A percentile compares a stretch with the other conserved stretches of the same genome.
Evolutionary conservation across 2,329 filamentous ascomycete genomes (phyloP).

Genomic region (Botryotinia globosa): DNA sequence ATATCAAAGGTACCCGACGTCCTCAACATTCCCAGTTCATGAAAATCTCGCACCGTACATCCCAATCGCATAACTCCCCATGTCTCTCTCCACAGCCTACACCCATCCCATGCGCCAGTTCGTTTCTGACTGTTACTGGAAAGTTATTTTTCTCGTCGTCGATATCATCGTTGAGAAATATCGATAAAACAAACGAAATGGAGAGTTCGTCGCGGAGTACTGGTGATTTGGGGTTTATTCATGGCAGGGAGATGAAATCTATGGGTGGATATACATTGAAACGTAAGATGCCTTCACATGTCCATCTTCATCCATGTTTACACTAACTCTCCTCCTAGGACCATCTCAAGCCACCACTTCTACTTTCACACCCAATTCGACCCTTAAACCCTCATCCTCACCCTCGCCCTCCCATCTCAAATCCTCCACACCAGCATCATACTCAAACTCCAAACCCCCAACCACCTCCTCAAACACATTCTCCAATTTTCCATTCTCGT

Average conservation of each 20-base stretch:
- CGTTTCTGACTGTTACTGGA: slow-evolving; percentile 13
- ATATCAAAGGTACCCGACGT: not conserved
- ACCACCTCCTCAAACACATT: not conserved
- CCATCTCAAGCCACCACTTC: not conserved
- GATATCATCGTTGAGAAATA: not conserved
- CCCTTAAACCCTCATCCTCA: not conserved
- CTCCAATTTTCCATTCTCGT: not conserved
- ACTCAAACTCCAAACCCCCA: no score
- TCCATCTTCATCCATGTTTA: not conserved
- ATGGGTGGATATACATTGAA: not conserved
- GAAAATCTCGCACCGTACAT: not conserved
- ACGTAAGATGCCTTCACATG: not conserved
- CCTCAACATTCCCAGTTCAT: not conserved
- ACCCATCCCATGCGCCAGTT: not conserved
- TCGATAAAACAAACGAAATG: not conserved
- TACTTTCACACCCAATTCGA: not conserved
- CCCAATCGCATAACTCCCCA: not conserved
- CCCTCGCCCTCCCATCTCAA: not conserved
- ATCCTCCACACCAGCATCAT: not conserved
- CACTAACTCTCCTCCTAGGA: not conserved
- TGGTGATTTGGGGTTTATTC: not conserved
- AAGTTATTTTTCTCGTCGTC: slow-evolving; percentile 3
- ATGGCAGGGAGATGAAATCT: not conserved
- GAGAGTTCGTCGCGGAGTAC: not conserved
- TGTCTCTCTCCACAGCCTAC: not conserved